Conservation (phyloP, 2,329 filamentous ascomycete species). For the Arachnopeziza araneosa region DNA sequence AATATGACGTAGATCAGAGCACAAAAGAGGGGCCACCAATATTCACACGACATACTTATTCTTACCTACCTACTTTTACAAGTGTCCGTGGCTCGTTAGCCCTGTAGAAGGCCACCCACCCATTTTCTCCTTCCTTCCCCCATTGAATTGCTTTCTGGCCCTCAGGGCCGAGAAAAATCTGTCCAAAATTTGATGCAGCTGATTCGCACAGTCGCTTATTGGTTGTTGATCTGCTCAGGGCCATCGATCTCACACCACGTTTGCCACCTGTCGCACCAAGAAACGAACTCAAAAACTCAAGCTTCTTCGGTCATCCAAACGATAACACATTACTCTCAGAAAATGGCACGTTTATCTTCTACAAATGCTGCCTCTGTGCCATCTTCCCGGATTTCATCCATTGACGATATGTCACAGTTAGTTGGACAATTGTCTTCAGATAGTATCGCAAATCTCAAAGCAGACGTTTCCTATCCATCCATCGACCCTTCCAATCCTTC, state of each 20-base stretch:
- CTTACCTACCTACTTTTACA: no score
- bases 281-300: background rate
- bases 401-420: conserved; percentile 15
- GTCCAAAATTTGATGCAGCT: no score
- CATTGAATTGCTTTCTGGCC: no score
- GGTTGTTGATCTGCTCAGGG: background rate
- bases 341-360: conserved; percentile 10
- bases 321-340: background rate
- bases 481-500: background rate
- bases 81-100: no score
- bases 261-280: background rate
- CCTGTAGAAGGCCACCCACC: no score
- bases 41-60: no score
- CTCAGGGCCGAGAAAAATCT: no score
- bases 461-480: conserved; percentile 7
- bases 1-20: no score
- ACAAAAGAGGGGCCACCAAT: no score
- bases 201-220: background rate
- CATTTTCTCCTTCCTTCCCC: no score
- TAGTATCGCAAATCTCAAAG: conserved; percentile 17
- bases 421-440: conserved; percentile 19
- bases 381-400: conserved; percentile 13
- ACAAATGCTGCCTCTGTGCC: background rate
- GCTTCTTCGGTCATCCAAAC: background rate
- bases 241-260: background rate